Conservation (phyloP, 805 yeast species). For the Zygosaccharomyces kombuchaensis region DNA sequence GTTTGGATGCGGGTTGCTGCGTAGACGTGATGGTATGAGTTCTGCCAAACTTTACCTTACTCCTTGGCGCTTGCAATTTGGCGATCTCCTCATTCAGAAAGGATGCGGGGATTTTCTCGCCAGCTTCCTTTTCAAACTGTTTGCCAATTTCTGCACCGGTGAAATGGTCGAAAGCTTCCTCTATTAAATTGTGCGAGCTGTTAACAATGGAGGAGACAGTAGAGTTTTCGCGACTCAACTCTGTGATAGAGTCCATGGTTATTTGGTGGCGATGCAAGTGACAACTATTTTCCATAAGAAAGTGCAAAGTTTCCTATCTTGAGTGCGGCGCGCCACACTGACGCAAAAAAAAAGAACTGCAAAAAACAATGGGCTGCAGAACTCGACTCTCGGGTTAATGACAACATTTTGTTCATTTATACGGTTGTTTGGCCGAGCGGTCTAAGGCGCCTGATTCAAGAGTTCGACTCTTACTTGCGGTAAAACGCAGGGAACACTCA, state of each 20-base stretch:
- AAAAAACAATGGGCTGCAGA: neutral
- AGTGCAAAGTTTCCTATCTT: neutral
- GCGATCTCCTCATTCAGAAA: neutral
- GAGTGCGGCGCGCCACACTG: constrained; percentile 3
- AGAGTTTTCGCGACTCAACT: neutral
- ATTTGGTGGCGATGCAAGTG: too few species aligned
- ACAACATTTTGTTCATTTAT: neutral
- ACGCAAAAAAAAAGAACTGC: neutral
- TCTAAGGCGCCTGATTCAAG: constrained; percentile 38
- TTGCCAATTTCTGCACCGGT: neutral
- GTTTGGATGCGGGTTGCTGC: neutral
- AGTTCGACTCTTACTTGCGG: constrained; percentile 23
- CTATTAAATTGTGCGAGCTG: neutral
- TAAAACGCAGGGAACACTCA: constrained; percentile 25
- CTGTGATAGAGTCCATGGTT: neutral
- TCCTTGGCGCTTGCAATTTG: constrained; percentile 1
- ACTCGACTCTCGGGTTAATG: neutral
- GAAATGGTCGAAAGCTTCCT: constrained; percentile 1
- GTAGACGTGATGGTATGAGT: neutral
- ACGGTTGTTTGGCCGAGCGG: constrained; percentile 37
- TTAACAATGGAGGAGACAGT: neutral
- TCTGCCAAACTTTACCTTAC: neutral
- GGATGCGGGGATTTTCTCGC: neutral
- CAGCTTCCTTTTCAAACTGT: neutral
- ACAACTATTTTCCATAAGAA: too few species aligned